Evolutionary conservation across 2,329 filamentous ascomycete genomes (phyloP).

Genomic region (Beauveria sp.): DNA sequence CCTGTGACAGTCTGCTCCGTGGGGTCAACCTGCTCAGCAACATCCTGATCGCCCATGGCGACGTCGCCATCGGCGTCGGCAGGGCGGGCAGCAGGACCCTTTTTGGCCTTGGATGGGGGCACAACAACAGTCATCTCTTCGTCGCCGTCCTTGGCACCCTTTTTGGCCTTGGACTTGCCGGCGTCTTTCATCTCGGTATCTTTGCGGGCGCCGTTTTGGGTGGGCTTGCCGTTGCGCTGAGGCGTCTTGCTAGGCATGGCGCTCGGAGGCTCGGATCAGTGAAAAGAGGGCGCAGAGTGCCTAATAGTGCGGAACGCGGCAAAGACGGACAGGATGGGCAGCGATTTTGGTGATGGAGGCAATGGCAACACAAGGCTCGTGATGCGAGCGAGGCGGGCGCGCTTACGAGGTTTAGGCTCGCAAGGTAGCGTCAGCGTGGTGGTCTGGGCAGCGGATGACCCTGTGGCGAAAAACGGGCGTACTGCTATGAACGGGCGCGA

Average conservation of each 20-base stretch:
- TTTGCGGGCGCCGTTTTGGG: conserved; percentile 57
- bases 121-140: conserved; percentile 79
- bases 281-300: neutral
- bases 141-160: conserved; percentile 57
- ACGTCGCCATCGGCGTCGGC: conserved; percentile 63
- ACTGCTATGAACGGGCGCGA: neutral
- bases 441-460: neutral
- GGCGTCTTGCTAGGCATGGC: conserved; percentile 67
- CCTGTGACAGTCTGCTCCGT: conserved; percentile 52
- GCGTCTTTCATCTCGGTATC: conserved; percentile 67
- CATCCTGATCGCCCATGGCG: conserved; percentile 58
- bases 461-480: neutral
- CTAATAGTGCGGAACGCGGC: neutral
- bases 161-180: conserved; percentile 59
- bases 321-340: no score
- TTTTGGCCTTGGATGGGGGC: conserved; percentile 59
- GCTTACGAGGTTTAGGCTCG: conserved; percentile 10
- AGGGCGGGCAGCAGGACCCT: conserved; percentile 47
- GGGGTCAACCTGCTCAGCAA: conserved; percentile 51
- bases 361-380: conserved; percentile 13
- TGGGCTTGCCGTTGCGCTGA: conserved; percentile 62
- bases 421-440: conserved; percentile 9
- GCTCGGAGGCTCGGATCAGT: neutral
- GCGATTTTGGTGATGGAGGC: neutral
- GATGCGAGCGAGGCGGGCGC: conserved; percentile 3